These are phyloP conservation scores for Populus hybrid DNA, from an alignment of 441 rosid species.

Conservation along the genomic window DNA sequence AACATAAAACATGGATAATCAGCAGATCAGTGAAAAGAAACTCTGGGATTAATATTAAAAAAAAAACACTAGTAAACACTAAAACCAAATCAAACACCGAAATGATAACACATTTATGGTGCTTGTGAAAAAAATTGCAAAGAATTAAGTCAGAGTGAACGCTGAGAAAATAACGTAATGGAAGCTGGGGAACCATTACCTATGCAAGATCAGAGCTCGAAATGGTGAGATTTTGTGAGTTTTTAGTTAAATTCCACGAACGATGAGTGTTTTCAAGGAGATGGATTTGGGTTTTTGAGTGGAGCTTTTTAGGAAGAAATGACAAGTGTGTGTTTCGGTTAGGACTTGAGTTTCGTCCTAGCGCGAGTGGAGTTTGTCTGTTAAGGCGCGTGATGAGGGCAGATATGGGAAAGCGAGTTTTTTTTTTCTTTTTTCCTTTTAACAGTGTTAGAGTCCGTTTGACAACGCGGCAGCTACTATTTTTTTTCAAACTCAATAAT, in stretches of 20 bases:
- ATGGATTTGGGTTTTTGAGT: neutral
- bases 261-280: neutral
- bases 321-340: neutral
- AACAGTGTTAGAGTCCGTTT: no score
- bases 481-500: no score
- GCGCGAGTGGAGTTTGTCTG: no score
- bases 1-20: neutral
- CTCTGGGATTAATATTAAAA: no score
- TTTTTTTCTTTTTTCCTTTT: no score
- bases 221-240: neutral
- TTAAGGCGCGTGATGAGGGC: no score
- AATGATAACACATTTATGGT: neutral
- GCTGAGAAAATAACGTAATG: neutral
- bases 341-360: no score
- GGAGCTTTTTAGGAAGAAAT: neutral
- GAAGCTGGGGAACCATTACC: constrained; percentile 1
- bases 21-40: constrained; percentile 6
- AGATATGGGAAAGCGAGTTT: no score
- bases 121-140: neutral
- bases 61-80: neutral
- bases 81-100: neutral
- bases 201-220: neutral
- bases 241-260: neutral
- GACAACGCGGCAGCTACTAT: no score
- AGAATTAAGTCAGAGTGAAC: neutral